phyloP scores from a whole-genome alignment of 2,329 filamentous ascomycete genomes.

The Macroventuria anomochaeta region DNA sequence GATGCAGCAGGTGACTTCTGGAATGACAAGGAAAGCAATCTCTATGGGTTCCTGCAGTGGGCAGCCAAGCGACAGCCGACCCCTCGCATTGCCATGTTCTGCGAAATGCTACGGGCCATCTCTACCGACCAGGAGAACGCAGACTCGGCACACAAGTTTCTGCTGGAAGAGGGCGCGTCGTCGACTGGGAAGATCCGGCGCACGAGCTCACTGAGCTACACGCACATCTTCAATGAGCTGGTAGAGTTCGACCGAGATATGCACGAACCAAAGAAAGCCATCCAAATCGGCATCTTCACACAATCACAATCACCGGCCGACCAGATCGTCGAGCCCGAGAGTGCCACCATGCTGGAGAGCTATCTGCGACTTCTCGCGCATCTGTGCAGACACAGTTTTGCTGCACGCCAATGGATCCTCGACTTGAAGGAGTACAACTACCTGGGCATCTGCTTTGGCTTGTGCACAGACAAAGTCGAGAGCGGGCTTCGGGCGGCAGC shows the following conservation, averaged over 20 bases:
- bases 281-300: slow-evolving; percentile 62
- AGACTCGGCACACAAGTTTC: slow-evolving; percentile 82
- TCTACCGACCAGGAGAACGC: slow-evolving; percentile 84
- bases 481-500: slow-evolving; percentile 81
- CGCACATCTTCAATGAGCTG: slow-evolving; percentile 89
- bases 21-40: slow-evolving; percentile 88
- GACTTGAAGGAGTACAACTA: slow-evolving; percentile 71
- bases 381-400: slow-evolving; percentile 74
- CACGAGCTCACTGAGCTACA: slow-evolving; percentile 86
- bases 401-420: slow-evolving; percentile 76
- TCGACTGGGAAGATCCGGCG: slow-evolving; percentile 79
- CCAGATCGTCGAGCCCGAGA: slow-evolving; percentile 84
- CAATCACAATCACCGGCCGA: slow-evolving; percentile 46
- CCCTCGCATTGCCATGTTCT: slow-evolving; percentile 94
- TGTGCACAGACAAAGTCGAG: slow-evolving; percentile 79
- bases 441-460: slow-evolving; percentile 75
- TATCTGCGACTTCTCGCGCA: slow-evolving; percentile 89
- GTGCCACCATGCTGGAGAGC: slow-evolving; percentile 93
- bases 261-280: slow-evolving; percentile 71
- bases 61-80: slow-evolving; percentile 94
- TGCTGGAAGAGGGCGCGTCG: slow-evolving; percentile 78
- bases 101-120: slow-evolving; percentile 91
- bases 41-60: slow-evolving; percentile 96
- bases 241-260: slow-evolving; percentile 82
- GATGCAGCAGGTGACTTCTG: slow-evolving; percentile 90